phyloP scores from a whole-genome alignment of 257 asterid genomes.

The Jacaranda copaia region DNA sequence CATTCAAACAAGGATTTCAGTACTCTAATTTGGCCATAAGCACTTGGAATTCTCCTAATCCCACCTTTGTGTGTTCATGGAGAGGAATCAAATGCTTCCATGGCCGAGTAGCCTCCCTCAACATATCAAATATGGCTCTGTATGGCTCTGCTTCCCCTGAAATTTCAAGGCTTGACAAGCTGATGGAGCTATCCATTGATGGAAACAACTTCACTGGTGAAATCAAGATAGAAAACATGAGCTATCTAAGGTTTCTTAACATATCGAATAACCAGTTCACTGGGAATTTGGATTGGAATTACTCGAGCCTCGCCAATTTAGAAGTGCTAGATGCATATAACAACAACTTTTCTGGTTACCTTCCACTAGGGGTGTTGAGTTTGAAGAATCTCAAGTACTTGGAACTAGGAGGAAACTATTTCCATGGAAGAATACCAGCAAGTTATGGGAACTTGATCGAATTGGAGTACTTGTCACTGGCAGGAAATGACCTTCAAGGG shows the following conservation, averaged over 20 bases:
- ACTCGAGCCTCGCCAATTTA: slow-evolving; percentile 58
- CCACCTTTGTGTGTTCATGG: slow-evolving; percentile 79
- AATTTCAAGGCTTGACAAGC: slow-evolving; percentile 64
- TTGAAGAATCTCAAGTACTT: slow-evolving; percentile 71
- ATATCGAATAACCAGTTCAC: slow-evolving; percentile 72
- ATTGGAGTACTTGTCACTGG: slow-evolving; percentile 75
- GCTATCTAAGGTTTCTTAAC: slow-evolving; percentile 67
- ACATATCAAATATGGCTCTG: slow-evolving; percentile 74
- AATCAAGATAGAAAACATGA: slow-evolving; percentile 67
- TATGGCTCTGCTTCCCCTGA: slow-evolving; percentile 76
- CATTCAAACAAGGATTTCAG: slow-evolving; percentile 63
- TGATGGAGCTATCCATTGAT: slow-evolving; percentile 74
- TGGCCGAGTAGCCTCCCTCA: slow-evolving; percentile 63
- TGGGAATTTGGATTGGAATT: slow-evolving; percentile 81
- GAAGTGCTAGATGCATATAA: slow-evolving; percentile 78
- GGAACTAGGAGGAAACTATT: slow-evolving; percentile 89
- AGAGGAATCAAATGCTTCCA: slow-evolving; percentile 68
- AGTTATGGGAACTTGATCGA: slow-evolving; percentile 62
- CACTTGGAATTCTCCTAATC: slow-evolving; percentile 65
- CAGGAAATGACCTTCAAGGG: slow-evolving; percentile 87
- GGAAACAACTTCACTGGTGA: slow-evolving; percentile 98
- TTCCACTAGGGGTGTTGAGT: slow-evolving; percentile 64
- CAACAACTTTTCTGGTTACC: slow-evolving; percentile 76
- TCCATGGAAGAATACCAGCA: slow-evolving; percentile 66
- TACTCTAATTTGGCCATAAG: slow-evolving; percentile 42